Evolutionary conservation across 768 basidiomycete genomes (phyloP).

Genomic region (Pholiota molesta): DNA sequence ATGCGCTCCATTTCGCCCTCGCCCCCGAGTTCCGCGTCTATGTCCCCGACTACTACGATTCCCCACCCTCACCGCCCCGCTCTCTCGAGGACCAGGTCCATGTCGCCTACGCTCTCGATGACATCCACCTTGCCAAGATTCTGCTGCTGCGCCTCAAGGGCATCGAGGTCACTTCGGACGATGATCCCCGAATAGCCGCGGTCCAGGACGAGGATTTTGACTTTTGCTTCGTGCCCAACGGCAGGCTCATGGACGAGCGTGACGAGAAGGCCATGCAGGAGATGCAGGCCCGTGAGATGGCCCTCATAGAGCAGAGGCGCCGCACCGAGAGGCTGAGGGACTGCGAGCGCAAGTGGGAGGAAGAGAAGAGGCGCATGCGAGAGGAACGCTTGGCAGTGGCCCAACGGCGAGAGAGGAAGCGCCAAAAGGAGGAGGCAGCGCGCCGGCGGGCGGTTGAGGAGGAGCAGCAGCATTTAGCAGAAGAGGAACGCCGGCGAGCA

Average conservation of each 20-base stretch:
- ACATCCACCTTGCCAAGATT: conserved; percentile 67
- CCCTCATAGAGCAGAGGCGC: conserved; percentile 35
- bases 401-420: conserved; percentile 29
- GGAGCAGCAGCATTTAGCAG: conserved; percentile 26
- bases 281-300: conserved; percentile 39
- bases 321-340: conserved; percentile 44
- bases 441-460: conserved; percentile 28
- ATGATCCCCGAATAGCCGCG: conserved; percentile 64
- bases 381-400: conserved; percentile 38
- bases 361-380: conserved; percentile 45
- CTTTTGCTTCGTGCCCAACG: conserved; percentile 47
- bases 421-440: conserved; percentile 31
- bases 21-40: conserved; percentile 31
- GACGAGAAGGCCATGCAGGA: conserved; percentile 41
- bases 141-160: conserved; percentile 66
- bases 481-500: conserved; percentile 18
- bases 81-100: conserved; percentile 69
- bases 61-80: conserved; percentile 42
- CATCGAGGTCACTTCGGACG: conserved; percentile 58
- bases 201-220: conserved; percentile 59
- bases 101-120: conserved; percentile 66
- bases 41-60: conserved; percentile 48
- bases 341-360: conserved; percentile 53
- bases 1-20: conserved; percentile 29
- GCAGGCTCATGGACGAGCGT: conserved; percentile 44